Base-by-base conservation (phyloP, 768 basidiomycete species). In the Cyclocybe cylindracea region DNA sequence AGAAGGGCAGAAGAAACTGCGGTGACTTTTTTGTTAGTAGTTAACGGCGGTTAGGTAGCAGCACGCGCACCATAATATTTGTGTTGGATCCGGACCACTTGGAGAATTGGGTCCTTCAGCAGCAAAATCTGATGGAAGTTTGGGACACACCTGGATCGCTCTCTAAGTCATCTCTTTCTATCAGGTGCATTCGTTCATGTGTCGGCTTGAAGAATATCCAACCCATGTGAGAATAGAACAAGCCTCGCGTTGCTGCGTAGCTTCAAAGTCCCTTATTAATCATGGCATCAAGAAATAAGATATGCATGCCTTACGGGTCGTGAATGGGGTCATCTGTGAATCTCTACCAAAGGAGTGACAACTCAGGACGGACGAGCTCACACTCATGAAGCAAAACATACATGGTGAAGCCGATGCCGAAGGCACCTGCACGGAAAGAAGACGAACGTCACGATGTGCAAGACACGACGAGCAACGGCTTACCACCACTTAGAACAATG, bases 151-250 rank as follows among this genome's bases (percentile, higher is more conserved):
- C 84, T 39, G 83, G 80, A 64, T 91, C 90, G 19, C 68, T 69
- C 29, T 87, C 82, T 9, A 91, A 73, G 59, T 93, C 89, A 11
- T 78, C 79, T 46, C 78, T 72, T 51, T 91, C 88, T 32, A 92
- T 80, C 7, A 82, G 64, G 37, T 76, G 72, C 71, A 91, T 71
- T 16, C 80, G 74, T 29, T 78, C 72, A 61, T 91, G 91, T 1
- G 61, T 77, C 1, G 87, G 83, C 65, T 89, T 89, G 71, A 74
- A 84, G 66, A 92, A 91, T 60, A 91, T 91, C 90, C 91, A 93
- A 1, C 90, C 91, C 74, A 91, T 81, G 58, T 91, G 90, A 5
- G 88, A 86, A 62, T 82, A 90, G 46, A 87, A 76, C 2, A 93
- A 66, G 0, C 91, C 90, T 24, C 78, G 75, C 0, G 87, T 86